Percentiles rank a stretch among this genome's conserved stretches.
Evolutionary conservation across 2,329 filamentous ascomycete genomes (phyloP).

Genomic region (Ascocoryne sarcoides): DNA sequence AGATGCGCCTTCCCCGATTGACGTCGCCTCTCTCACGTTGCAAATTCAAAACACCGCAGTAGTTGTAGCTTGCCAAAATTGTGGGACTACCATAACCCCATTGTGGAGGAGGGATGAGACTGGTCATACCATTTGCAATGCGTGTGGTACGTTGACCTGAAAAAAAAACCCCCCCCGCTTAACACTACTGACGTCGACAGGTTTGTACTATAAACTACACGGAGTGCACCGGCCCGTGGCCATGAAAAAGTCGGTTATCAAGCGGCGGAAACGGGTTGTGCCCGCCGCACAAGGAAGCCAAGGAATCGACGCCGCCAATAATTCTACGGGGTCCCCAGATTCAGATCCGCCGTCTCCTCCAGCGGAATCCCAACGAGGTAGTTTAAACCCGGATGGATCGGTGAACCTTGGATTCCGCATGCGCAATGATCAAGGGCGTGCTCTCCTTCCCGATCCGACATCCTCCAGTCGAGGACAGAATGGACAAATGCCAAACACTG

Average conservation of each 20-base stretch:
- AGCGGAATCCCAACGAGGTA: conserved; percentile 35
- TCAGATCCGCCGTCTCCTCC: conserved; percentile 25
- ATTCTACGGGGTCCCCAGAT: conserved; percentile 26
- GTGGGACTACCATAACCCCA: conserved; percentile 90
- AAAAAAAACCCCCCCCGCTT: conserved; percentile 1
- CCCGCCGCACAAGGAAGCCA: conserved; percentile 51
- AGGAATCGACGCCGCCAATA: conserved; percentile 37
- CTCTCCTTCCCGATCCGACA: conserved; percentile 24
- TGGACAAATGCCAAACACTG: conserved; percentile 33
- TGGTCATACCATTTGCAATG: conserved; percentile 96
- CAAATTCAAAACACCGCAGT: conserved; percentile 43
- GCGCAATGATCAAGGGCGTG: conserved; percentile 29
- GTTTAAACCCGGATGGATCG: conserved; percentile 54
- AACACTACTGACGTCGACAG: conserved; percentile 37
- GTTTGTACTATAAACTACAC: conserved; percentile 89
- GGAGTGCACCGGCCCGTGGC: conserved; percentile 85
- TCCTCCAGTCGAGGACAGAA: conserved; percentile 17
- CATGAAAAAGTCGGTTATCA: conserved; percentile 99
- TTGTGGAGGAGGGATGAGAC: conserved; percentile 91
- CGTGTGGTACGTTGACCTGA: conserved; percentile 65
- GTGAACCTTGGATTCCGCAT: conserved; percentile 51
- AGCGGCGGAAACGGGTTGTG: conserved; percentile 88
- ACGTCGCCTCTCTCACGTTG: conserved; percentile 39
- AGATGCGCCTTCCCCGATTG: conserved; percentile 35
- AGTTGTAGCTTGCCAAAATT: conserved; percentile 93